phyloP scores from a whole-genome alignment of 2,329 filamentous ascomycete genomes.

The Fusarium sambucinum region DNA sequence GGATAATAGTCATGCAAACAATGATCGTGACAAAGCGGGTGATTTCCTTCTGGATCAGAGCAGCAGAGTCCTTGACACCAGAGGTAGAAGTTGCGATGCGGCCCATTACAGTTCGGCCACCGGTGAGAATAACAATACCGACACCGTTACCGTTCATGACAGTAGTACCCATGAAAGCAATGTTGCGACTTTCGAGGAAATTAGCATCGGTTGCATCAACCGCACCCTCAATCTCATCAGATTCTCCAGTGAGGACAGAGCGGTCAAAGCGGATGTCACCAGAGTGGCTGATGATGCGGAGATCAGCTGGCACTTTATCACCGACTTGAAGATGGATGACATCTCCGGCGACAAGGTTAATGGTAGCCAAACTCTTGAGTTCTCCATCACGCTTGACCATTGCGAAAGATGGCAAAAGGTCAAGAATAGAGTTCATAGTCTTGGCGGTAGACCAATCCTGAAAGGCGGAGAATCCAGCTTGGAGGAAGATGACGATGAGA shows the following conservation, averaged over 20 bases:
- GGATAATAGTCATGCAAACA: constrained; percentile 53
- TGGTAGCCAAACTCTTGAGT: constrained; percentile 54
- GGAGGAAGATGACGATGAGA: constrained; percentile 61
- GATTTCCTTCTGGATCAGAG: constrained; percentile 59
- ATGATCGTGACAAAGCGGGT: constrained; percentile 59
- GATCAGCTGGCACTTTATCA: constrained; percentile 62
- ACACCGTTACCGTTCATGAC: constrained; percentile 57
- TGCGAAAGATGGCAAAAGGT: constrained; percentile 59
- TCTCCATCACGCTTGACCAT: constrained; percentile 60
- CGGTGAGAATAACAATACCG: constrained; percentile 57
- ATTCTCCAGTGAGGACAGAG: constrained; percentile 58
- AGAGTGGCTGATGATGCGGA: constrained; percentile 58
- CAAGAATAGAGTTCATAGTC: constrained; percentile 62
- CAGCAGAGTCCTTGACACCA: constrained; percentile 53
- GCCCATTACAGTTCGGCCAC: constrained; percentile 57
- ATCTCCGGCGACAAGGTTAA: constrained; percentile 61
- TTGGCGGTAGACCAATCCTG: constrained; percentile 62
- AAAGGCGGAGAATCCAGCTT: constrained; percentile 61
- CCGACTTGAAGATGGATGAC: constrained; percentile 60
- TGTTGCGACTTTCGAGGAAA: constrained; percentile 59
- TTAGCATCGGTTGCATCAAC: constrained; percentile 56
- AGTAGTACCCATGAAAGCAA: constrained; percentile 58
- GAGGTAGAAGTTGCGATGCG: constrained; percentile 56
- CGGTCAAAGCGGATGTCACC: constrained; percentile 59
- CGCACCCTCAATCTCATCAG: constrained; percentile 57